These are phyloP conservation scores for Aristolochia fimbriata DNA, from an alignment of 164 flowering plant species.

Conservation along the genomic window DNA sequence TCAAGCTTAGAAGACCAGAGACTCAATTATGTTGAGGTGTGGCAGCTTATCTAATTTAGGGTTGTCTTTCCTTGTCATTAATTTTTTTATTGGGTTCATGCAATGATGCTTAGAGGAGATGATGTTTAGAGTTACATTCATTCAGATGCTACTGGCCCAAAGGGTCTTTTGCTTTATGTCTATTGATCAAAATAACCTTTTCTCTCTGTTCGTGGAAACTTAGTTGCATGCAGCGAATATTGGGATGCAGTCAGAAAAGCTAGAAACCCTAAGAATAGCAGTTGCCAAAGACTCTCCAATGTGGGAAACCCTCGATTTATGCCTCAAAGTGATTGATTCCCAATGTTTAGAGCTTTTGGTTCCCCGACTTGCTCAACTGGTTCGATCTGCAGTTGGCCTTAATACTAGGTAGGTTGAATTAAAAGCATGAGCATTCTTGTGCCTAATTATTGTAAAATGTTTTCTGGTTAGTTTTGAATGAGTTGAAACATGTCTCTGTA, in stretches of 20 bases:
- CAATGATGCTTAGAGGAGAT: too few species aligned
- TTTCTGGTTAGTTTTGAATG: neutral
- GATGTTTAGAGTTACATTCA: too few species aligned
- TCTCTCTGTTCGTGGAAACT: neutral
- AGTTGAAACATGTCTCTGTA: neutral
- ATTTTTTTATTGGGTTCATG: neutral
- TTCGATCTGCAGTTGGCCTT: constrained; percentile 90
- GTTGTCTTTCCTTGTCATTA: neutral
- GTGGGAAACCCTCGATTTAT: constrained; percentile 98
- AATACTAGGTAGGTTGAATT: constrained; percentile 60
- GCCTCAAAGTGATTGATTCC: constrained; percentile 69
- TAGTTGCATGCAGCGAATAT: constrained; percentile 84
- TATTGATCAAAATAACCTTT: neutral
- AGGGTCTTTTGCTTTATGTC: too few species aligned
- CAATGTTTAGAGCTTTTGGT: constrained; percentile 64
- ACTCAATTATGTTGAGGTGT: constrained; percentile 94
- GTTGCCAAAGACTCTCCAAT: constrained; percentile 93
- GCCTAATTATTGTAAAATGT: too few species aligned
- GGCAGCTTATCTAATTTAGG: neutral
- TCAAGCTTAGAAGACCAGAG: constrained; percentile 99
- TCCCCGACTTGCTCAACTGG: constrained; percentile 85
- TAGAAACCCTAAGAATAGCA: constrained; percentile 84
- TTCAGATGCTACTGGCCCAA: too few species aligned
- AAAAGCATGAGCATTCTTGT: neutral
- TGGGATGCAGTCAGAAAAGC: constrained; percentile 86